Evolutionary conservation across 805 yeast species (phyloP), one percentile per base, ranked within the genome.

Genomic region (Pichia insulana): DNA sequence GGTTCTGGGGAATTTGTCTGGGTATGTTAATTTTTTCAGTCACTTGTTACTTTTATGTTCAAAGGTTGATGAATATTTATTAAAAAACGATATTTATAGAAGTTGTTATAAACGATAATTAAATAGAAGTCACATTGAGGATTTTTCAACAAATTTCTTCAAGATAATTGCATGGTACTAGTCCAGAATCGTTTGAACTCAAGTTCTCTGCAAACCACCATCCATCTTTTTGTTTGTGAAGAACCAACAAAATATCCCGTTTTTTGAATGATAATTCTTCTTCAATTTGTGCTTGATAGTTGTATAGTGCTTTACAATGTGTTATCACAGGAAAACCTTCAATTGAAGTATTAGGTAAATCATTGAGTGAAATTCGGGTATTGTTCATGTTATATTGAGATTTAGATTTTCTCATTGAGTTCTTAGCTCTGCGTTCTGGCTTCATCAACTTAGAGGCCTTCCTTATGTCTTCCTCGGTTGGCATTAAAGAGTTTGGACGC

Each of bases 171-270:
- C 81, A 73, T 31, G 86, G 85, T 3, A 82, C 84, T 28, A 78
- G 65, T 2, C 86, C 86, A 13, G 69, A 57, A 27, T 61, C 63
- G 2, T 64, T 64, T 10, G 66, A 59, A 30, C 67, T 65, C 28
- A 69, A 44, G 17, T 76, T 74, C 50, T 79, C 86, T 27, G 76
- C 78, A 51, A 74, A 78, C 86, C 86, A 80, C 86, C 86, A 79
- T 1, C 83, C 83, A 50, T 79, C 86, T 18, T 78, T 79, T 55
- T 78, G 83, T 68, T 66, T 73, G 36, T 67, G 69, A 15, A 77
- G 51, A 3, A 79, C 73, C 43, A 75, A 60, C 37, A 79, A 55
- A 3, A 70, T 53, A 48, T 80, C 85, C 44, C 74, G 76, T 52
- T 76, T 76, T 35, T 72, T 67, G 63, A 79, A 80, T 7, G 74